Conservation (phyloP, 2,329 filamentous ascomycete genomes). For the Rhexocercosporidium sp. region DNA sequence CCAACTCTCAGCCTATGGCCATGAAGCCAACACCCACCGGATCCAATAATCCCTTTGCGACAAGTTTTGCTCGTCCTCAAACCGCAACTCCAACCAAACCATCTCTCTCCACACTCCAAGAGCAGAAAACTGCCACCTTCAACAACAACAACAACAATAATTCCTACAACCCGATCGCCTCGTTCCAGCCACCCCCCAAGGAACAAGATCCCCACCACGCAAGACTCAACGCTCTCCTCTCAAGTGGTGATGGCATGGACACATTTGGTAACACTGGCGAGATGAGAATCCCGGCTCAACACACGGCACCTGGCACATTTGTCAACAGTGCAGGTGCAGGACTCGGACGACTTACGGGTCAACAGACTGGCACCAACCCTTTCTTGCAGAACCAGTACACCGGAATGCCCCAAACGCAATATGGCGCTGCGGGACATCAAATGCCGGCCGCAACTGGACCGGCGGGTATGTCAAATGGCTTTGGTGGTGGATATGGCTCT, state of each 20-base stretch:
- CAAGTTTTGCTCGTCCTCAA: conserved; percentile 67
- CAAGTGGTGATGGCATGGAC: conserved; percentile 90
- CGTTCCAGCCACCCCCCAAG: conserved; percentile 52
- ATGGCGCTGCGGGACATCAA: conserved; percentile 48
- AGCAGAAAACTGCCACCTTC: conserved; percentile 76
- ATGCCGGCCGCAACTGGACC: conserved; percentile 62
- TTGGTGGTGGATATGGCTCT: conserved; percentile 47
- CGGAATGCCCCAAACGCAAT: conserved; percentile 68
- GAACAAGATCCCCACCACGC: conserved; percentile 68
- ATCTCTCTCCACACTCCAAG: conserved; percentile 75
- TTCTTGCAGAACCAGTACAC: conserved; percentile 87
- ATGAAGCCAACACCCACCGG: conserved; percentile 87
- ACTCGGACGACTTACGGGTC: conserved; percentile 66
- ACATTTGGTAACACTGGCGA: conserved; percentile 98
- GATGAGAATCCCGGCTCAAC: conserved; percentile 91
- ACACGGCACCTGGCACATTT: conserved; percentile 94
- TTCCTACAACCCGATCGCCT: conserved; percentile 58
- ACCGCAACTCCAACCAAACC: conserved; percentile 65
- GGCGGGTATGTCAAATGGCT: conserved; percentile 57
- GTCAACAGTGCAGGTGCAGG: conserved; percentile 92
- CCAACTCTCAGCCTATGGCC: conserved; percentile 63
- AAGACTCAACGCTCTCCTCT: conserved; percentile 84
- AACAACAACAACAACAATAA: conserved; percentile 46
- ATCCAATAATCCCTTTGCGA: conserved; percentile 96
- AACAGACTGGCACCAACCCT: conserved; percentile 78